A percentile compares a stretch with the other conserved stretches of the same genome.
These are phyloP conservation scores for Silene conica DNA, from an alignment of 148 eudicot genomes.

Conservation along the genomic window DNA sequence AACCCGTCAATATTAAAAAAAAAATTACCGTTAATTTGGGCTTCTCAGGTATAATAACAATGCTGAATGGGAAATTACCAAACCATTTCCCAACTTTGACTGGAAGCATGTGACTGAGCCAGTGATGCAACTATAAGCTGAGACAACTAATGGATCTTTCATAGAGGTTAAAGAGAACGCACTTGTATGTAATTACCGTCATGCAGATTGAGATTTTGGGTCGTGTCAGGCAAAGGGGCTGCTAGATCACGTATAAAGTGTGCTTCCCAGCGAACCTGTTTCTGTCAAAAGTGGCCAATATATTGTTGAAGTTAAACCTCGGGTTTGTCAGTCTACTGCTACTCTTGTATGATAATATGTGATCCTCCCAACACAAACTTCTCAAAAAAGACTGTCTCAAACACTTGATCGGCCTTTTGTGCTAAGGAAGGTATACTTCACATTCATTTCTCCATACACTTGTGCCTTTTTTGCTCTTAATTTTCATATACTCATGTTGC, in stretches of 20 bases:
- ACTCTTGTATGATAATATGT: background rate
- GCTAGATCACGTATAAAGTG: slow-evolving; percentile 73
- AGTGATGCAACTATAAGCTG: slow-evolving; percentile 67
- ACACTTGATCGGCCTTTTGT: no score
- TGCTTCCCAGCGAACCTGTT: slow-evolving; percentile 74
- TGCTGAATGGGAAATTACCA: slow-evolving; percentile 62
- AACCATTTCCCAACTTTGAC: slow-evolving; percentile 46
- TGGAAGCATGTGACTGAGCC: slow-evolving; percentile 86
- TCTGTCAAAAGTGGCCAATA: slow-evolving; percentile 69
- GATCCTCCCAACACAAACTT: no score
- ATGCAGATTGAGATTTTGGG: slow-evolving; percentile 77
- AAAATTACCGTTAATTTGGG: background rate
- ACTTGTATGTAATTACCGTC: slow-evolving; percentile 64
- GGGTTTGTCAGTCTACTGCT: slow-evolving; percentile 35
- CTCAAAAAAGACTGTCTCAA: no score
- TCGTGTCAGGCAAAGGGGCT: slow-evolving; percentile 77
- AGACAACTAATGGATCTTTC: slow-evolving; percentile 73
- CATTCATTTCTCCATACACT: no score
- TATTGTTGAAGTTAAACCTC: slow-evolving; percentile 80
- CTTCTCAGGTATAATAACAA: slow-evolving; percentile 38
- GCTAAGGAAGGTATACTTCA: no score
- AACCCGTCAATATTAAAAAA: no score
- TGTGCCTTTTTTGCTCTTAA: no score
- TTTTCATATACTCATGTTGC: no score
- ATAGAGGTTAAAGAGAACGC: slow-evolving; percentile 70